phyloP scores from a whole-genome alignment of 1,284 basidiomycete species.

The Fomitopsis palustris region DNA sequence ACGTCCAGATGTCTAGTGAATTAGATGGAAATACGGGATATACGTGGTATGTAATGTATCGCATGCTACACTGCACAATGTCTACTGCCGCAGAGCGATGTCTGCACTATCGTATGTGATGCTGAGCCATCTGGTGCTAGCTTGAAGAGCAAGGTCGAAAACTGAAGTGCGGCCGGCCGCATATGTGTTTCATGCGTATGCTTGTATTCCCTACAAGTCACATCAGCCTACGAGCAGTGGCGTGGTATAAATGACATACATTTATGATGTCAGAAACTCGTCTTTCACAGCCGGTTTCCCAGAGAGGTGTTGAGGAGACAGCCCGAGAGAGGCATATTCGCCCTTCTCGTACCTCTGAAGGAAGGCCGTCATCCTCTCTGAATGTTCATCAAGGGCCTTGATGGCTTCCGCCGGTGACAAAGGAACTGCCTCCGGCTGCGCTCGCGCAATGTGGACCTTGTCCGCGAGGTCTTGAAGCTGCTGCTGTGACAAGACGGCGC shows the following conservation, averaged over 20 bases:
- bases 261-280: no score
- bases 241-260: neutral
- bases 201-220: neutral
- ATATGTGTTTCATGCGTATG: neutral
- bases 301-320: neutral
- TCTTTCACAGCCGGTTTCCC: neutral
- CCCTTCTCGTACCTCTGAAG: neutral
- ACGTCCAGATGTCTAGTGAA: neutral
- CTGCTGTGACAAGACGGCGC: neutral
- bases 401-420: neutral
- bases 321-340: conserved; percentile 1
- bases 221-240: neutral
- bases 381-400: neutral
- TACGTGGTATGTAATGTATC: neutral
- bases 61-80: neutral
- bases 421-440: neutral
- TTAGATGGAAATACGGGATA: neutral
- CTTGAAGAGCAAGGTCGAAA: neutral
- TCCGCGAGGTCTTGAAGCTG: neutral
- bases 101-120: neutral
- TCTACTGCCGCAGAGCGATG: neutral
- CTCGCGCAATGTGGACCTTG: neutral
- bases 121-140: neutral
- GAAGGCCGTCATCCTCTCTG: conserved; percentile 1
- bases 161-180: neutral